Base-by-base conservation (phyloP, 2,329 filamentous ascomycete species). In the Hortaea werneckii region DNA sequence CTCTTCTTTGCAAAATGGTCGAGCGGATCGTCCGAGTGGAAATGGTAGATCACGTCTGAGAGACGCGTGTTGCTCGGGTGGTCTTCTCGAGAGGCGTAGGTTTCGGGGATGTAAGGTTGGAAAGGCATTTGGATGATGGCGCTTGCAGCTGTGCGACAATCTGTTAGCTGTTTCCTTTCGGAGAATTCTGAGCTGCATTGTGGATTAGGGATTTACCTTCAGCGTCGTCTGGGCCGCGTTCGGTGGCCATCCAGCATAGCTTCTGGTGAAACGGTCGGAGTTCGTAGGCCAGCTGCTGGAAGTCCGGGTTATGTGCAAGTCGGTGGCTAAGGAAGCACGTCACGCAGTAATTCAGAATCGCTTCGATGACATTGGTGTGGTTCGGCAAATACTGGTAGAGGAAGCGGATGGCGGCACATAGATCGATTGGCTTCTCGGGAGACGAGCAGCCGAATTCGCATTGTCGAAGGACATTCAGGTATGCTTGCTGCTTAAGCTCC, bases 311-410 rank as follows among this genome's bases (percentile, higher is more conserved):
- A 20, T 62, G 43, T 2, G 55, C 62, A 3, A 72, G 58, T 11
- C 52, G 51, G 48, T 72, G 68, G 27, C 60, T 58, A 3, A 54
- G 34, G 50, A 68, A 70, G 28, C 56, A 58, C 5, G 59, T 56
- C 13, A 72, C 58, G 47, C 67, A 71, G 54, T 71, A 72, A 50
- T 69, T 62, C 41, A 69, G 56, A 11, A 72, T 55, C 0, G 62
- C 65, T 37, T 68, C 61, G 6, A 67, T 50, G 4, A 71, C 54
- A 12, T 55, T 50, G 12, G 54, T 50, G 38, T 63, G 52, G 6
- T 52, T 46, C 6, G 45, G 41, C 26, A 64, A 48, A 38, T 62
- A 41, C 30, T 53, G 43, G 50, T 65, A 65, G 9, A 54, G 41
- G 44, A 56, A 65, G 7, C 55, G 53, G 38, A 72, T 66, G 2